Conservation (phyloP, 441 rosid species). For the Populus hybrid region DNA sequence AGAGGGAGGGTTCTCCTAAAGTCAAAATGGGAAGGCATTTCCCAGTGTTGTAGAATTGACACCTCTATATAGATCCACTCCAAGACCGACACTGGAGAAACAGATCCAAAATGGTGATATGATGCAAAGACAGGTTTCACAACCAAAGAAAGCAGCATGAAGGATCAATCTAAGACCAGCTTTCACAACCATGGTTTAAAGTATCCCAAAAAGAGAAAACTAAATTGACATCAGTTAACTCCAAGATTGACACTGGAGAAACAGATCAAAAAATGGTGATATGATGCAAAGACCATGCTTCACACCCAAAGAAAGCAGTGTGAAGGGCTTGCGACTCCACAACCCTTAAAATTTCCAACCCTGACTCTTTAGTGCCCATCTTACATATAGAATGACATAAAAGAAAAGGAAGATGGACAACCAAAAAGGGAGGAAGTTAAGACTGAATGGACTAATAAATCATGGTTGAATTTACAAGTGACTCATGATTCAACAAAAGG, state of each 20-base stretch:
- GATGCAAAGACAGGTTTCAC: no score
- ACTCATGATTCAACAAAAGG: neutral
- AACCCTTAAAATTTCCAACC: neutral
- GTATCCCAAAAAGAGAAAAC: no score
- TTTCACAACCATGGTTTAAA: no score
- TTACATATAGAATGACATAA: neutral
- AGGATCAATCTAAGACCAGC: no score
- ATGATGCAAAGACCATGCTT: neutral
- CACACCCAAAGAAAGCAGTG: neutral
- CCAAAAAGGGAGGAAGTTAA: neutral
- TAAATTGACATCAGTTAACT: no score
- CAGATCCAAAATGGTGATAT: no score
- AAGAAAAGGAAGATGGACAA: neutral
- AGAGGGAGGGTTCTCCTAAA: neutral
- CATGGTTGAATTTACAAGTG: neutral
- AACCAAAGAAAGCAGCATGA: no score
- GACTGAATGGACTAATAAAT: neutral
- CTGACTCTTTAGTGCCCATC: neutral
- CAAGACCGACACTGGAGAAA: neutral
- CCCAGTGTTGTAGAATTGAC: neutral
- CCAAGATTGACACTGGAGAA: neutral
- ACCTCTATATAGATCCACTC: neutral
- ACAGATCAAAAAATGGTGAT: neutral
- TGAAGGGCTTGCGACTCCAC: neutral
- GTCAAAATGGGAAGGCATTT: neutral